A percentile compares a stretch with the other conserved stretches of the same genome.
Evolutionary conservation across 2,329 filamentous ascomycete genomes (phyloP).

Genomic region (Botrytis squamosa): DNA sequence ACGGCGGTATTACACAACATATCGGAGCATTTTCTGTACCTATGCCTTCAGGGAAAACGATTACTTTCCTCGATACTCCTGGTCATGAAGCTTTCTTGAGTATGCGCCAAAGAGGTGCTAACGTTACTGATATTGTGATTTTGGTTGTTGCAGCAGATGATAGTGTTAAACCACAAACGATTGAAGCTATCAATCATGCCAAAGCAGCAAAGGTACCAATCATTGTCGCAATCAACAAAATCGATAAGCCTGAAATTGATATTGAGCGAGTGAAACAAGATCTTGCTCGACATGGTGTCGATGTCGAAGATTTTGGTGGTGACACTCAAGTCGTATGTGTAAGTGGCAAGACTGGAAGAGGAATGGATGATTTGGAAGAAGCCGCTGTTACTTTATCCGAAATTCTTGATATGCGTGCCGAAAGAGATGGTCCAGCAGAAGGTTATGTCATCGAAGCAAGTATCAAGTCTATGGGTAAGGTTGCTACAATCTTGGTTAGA

Average conservation of each 20-base stretch:
- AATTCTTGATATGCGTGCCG: constrained; percentile 84
- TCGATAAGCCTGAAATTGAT: constrained; percentile 82
- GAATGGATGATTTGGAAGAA: constrained; percentile 91
- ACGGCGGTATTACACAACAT: constrained; percentile 96
- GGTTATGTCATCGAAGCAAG: constrained; percentile 93
- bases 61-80: constrained; percentile 96
- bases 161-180: constrained; percentile 93
- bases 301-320: constrained; percentile 92
- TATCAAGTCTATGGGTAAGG: constrained; percentile 79
- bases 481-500: constrained; percentile 85
- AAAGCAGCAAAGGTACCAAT: constrained; percentile 84
- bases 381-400: constrained; percentile 83
- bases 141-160: constrained; percentile 96
- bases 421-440: constrained; percentile 73
- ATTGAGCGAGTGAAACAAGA: constrained; percentile 85
- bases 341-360: constrained; percentile 88
- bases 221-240: constrained; percentile 96
- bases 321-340: constrained; percentile 91
- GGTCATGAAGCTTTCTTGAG: constrained; percentile 93
- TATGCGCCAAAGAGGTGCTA: constrained; percentile 93
- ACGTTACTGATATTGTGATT: constrained; percentile 95
- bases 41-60: constrained; percentile 80
- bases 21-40: constrained; percentile 95
- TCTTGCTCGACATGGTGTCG: constrained; percentile 76
- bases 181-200: constrained; percentile 95